A percentile compares a stretch with the other conserved stretches of the same genome.
Conservation (phyloP, 2,329 filamentous ascomycete species). For the Phyllosticta citriasiana region DNA sequence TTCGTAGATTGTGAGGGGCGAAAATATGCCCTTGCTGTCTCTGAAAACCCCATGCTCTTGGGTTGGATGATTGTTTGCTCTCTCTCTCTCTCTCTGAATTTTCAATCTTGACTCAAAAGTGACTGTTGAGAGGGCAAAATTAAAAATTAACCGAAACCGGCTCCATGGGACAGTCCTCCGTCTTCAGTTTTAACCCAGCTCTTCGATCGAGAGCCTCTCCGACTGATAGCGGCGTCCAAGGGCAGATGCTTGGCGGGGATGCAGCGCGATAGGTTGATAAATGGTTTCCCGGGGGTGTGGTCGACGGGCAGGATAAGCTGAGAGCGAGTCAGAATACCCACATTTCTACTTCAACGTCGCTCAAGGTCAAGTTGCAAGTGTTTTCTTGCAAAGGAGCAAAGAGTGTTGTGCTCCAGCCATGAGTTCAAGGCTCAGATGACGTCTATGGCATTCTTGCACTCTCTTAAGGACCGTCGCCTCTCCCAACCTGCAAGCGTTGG, state of each 20-base stretch:
- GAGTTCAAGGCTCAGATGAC: neutral
- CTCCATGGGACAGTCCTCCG: neutral
- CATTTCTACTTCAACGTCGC: neutral
- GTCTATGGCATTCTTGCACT: neutral
- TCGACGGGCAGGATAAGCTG: neutral
- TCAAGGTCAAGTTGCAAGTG: neutral
- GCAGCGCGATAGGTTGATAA: neutral
- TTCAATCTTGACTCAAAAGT: neutral
- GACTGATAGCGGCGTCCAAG: neutral
- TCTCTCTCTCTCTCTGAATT: neutral
- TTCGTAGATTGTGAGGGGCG: conserved; percentile 25
- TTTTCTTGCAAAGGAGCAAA: neutral
- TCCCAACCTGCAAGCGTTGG: neutral
- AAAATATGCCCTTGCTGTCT: conserved; percentile 18
- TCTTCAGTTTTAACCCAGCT: neutral
- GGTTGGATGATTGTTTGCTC: neutral
- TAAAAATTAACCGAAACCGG: conserved; percentile 1
- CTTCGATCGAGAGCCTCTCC: neutral
- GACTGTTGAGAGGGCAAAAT: neutral
- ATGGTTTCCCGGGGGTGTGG: neutral
- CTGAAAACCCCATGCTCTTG: conserved; percentile 1
- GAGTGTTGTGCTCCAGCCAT: neutral
- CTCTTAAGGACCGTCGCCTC: neutral
- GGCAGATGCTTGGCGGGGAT: neutral
- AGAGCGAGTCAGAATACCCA: neutral